These are phyloP conservation scores for Clonostachys sp. DNA, from an alignment of 2,329 filamentous ascomycete species.

Conservation along the genomic window DNA sequence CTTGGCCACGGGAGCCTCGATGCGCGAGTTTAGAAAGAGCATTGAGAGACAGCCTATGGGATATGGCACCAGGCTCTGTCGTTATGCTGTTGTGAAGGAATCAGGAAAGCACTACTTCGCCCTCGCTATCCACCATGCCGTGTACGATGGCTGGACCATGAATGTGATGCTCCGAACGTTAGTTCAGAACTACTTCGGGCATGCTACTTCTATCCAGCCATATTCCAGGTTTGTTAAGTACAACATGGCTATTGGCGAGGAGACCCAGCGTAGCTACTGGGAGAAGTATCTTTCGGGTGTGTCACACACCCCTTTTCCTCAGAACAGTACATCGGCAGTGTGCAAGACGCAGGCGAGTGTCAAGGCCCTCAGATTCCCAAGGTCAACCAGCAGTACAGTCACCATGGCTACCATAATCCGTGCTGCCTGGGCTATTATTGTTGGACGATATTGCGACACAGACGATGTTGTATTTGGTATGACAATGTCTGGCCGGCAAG, in stretches of 20 bases:
- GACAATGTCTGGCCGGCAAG: slow-evolving; percentile 11
- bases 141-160: slow-evolving; percentile 17
- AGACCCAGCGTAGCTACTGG: not conserved
- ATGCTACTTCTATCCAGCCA: not conserved
- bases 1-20: not conserved
- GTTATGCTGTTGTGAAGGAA: slow-evolving; percentile 2
- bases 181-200: not conserved
- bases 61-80: slow-evolving; percentile 1
- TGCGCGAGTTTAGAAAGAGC: not conserved
- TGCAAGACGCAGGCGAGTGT: not conserved
- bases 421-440: slow-evolving; percentile 16
- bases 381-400: not conserved
- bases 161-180: not conserved
- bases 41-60: not conserved
- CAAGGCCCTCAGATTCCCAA: not conserved
- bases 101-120: slow-evolving; percentile 7
- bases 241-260: not conserved
- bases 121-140: slow-evolving; percentile 15
- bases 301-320: not conserved
- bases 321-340: not conserved
- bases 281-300: not conserved
- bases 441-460: slow-evolving; percentile 6
- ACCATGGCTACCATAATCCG: slow-evolving; percentile 12
- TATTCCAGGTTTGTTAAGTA: slow-evolving; percentile 6
- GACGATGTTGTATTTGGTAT: slow-evolving; percentile 11